Base-by-base conservation (phyloP, 176 grass and related monocot species). In the Saccharum officinarum region DNA sequence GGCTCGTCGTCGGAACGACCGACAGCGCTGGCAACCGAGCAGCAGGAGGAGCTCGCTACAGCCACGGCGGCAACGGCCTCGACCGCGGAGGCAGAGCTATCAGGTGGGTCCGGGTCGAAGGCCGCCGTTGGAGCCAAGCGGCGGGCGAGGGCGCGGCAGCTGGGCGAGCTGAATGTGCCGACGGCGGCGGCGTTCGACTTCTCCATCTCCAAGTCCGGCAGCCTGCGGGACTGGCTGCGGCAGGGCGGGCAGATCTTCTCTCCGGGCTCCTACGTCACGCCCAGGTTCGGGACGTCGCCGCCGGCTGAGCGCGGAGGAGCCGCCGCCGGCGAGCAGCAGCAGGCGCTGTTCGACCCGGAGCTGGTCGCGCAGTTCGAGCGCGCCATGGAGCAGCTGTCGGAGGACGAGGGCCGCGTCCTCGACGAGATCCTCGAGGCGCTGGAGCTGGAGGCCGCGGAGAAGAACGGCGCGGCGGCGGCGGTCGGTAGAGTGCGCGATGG, bases 171-270 rank as follows among this genome's bases (percentile, higher is more conserved):
- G 23, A 83, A 90, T 54, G 84, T 92, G 81, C 81, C 91, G 55
- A 16, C 68, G 80, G 26, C 69, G 80, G 62, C 62, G 26, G 81
- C 49, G n/a, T 94, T 95, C 66, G 84, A 95, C 70, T 95, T 98
- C 82, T 52, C 80, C n/a, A 95, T 98, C 80, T 60, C 77, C 26
- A 95, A 91, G 82, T 91, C 87, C 30, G 91, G 85, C 37, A 98
- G 89, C 82, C 83, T 98, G 37, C 87, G 81, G 59, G 93, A 95
- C 38, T 98, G 96, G 96, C 86, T 98, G 46, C 67, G 78, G 30
- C 87, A 71, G 42, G 93, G 95, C 18, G 90, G 91, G 5, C 90
- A 89, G 83, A 86, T 73, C 12, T 89, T 94, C 67, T 97, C 95
- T 8, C 93, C 95, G 16, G 92, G 89, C 49, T 93, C 89, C 16